Percentiles rank a stretch among this genome's conserved stretches.
phyloP scores from a whole-genome alignment of 306 rosid species.

The Gleditsia sinensis region DNA sequence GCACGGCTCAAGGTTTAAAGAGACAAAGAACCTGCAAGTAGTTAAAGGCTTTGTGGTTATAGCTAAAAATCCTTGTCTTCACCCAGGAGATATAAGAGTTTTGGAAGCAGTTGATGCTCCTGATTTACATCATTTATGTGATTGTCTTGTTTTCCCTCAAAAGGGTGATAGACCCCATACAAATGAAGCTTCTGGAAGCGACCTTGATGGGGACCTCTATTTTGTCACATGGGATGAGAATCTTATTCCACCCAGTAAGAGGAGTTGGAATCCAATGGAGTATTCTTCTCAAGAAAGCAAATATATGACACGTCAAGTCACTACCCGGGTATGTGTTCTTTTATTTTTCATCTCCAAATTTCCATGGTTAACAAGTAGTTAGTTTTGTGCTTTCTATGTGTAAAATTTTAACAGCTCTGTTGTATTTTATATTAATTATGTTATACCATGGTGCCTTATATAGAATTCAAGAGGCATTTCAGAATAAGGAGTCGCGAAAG shows the following conservation, averaged over 20 bases:
- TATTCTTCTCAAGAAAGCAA: constrained; percentile 47
- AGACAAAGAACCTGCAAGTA: constrained; percentile 50
- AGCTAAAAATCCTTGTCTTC: constrained; percentile 75
- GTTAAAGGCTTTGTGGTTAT: constrained; percentile 57
- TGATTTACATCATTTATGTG: constrained; percentile 68
- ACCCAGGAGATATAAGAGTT: constrained; percentile 80
- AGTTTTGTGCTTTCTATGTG: too few species aligned
- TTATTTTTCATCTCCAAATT: background rate
- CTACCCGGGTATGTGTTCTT: constrained; percentile 33
- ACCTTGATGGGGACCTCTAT: constrained; percentile 91
- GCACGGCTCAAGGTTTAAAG: constrained; percentile 57
- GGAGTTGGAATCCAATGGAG: constrained; percentile 59
- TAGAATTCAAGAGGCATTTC: constrained; percentile 5
- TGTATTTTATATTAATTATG: background rate
- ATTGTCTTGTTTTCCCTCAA: constrained; percentile 90
- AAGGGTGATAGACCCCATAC: constrained; percentile 90
- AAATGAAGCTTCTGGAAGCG: constrained; percentile 97
- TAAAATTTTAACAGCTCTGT: background rate
- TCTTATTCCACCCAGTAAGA: constrained; percentile 66
- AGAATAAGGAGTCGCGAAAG: constrained; percentile 9
- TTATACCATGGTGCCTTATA: background rate
- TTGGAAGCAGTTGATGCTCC: constrained; percentile 89
- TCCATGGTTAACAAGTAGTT: too few species aligned
- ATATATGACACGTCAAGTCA: constrained; percentile 21
- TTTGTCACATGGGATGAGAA: constrained; percentile 90